Conservation (phyloP, 1,139 yeast genomes). For the Nakaseomyces sp. region DNA sequence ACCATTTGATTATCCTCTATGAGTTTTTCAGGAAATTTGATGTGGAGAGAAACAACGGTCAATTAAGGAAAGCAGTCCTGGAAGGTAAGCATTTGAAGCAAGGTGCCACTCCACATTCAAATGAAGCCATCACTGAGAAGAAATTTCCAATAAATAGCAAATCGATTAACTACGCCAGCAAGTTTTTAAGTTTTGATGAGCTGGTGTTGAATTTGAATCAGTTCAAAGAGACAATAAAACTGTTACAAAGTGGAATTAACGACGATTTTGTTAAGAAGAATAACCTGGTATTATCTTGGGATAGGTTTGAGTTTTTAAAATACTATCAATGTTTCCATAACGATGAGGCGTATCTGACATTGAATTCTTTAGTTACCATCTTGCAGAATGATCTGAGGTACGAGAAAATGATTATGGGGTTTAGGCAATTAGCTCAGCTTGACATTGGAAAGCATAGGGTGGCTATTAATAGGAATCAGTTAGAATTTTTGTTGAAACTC, state of each 20-base stretch:
- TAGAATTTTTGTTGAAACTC: constrained; percentile 27
- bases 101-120: neutral
- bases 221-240: constrained; percentile 29
- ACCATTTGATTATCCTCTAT: constrained; percentile 49
- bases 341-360: constrained; percentile 21
- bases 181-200: constrained; percentile 35
- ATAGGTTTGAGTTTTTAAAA: constrained; percentile 24
- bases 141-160: constrained; percentile 31
- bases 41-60: constrained; percentile 15
- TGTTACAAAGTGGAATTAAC: constrained; percentile 30
- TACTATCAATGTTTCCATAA: constrained; percentile 24
- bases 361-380: constrained; percentile 32
- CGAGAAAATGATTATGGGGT: constrained; percentile 29
- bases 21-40: constrained; percentile 40
- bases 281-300: constrained; percentile 32
- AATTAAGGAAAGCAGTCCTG: constrained; percentile 7
- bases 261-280: constrained; percentile 27
- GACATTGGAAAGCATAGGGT: constrained; percentile 23
- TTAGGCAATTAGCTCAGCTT: constrained; percentile 23
- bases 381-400: constrained; percentile 33
- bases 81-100: constrained; percentile 5
- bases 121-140: constrained; percentile 6
- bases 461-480: constrained; percentile 32
- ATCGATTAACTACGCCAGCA: constrained; percentile 36
- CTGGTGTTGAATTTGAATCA: constrained; percentile 27